These are phyloP conservation scores for Beauveria varroae DNA, from an alignment of 2,329 filamentous ascomycete species.

Conservation along the genomic window DNA sequence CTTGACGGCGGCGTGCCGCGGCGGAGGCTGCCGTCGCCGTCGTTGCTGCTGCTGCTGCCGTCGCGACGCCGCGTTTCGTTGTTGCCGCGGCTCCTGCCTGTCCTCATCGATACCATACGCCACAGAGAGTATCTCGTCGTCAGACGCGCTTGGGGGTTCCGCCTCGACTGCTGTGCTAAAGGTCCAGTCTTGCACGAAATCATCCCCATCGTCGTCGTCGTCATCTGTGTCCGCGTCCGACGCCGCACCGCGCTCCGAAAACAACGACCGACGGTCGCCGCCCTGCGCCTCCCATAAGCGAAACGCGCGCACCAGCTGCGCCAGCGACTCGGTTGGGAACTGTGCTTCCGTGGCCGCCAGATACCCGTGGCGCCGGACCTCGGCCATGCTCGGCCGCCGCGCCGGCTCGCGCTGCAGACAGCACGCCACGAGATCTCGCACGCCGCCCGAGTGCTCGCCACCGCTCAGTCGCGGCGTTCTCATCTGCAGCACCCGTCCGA, in stretches of 20 bases:
- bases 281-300: constrained; percentile 62
- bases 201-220: constrained; percentile 21
- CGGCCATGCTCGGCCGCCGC: constrained; percentile 48
- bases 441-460: constrained; percentile 40
- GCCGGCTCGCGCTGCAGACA: constrained; percentile 51
- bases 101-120: not conserved
- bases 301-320: constrained; percentile 57
- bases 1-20: constrained; percentile 31
- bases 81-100: not conserved
- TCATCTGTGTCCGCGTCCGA: constrained; percentile 18
- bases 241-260: constrained; percentile 44
- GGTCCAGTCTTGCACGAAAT: constrained; percentile 46
- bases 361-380: constrained; percentile 58
- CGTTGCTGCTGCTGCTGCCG: constrained; percentile 15
- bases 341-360: constrained; percentile 43
- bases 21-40: constrained; percentile 32
- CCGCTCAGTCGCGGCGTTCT: constrained; percentile 50
- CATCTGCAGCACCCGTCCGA: constrained; percentile 35
- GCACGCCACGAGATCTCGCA: constrained; percentile 53
- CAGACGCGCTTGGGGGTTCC: constrained; percentile 33
- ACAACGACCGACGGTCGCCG: constrained; percentile 53
- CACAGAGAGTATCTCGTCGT: constrained; percentile 30
- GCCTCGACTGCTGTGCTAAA: constrained; percentile 48
- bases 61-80: constrained; percentile 27
- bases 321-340: constrained; percentile 54